phyloP scores from a whole-genome alignment of 108 stramenopile genomes.

The Skeletonema potamos region DNA sequence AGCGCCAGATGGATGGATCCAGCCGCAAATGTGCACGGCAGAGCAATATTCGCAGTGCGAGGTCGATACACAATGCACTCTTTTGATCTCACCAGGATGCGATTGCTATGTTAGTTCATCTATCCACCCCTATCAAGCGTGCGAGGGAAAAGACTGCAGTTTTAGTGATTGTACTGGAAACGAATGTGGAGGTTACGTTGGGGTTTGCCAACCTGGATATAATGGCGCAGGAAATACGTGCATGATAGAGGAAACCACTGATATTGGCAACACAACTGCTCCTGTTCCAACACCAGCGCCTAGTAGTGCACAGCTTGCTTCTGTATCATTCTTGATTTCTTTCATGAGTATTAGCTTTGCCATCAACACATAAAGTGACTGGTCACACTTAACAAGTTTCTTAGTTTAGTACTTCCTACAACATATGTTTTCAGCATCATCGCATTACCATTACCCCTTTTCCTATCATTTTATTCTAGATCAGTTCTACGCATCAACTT shows the following conservation, averaged over 20 bases:
- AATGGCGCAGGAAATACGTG: background rate
- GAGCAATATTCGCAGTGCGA: background rate
- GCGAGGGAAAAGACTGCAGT: background rate
- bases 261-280: background rate
- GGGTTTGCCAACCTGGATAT: background rate
- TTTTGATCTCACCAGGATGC: background rate
- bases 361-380: background rate
- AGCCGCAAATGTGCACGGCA: background rate
- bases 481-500: background rate
- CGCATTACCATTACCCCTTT: no score
- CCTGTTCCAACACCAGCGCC: background rate
- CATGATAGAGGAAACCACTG: background rate
- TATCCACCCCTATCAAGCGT: background rate
- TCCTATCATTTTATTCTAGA: background rate
- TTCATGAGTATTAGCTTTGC: background rate
- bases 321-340: background rate
- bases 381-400: no score
- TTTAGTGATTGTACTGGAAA: background rate
- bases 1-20: background rate
- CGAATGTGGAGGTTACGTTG: background rate
- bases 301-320: background rate
- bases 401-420: background rate
- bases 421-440: background rate
- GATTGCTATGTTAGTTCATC: background rate
- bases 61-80: background rate